These are phyloP conservation scores for Clitoria ternatea DNA, from an alignment of 306 rosid genomes.

Conservation along the genomic window DNA sequence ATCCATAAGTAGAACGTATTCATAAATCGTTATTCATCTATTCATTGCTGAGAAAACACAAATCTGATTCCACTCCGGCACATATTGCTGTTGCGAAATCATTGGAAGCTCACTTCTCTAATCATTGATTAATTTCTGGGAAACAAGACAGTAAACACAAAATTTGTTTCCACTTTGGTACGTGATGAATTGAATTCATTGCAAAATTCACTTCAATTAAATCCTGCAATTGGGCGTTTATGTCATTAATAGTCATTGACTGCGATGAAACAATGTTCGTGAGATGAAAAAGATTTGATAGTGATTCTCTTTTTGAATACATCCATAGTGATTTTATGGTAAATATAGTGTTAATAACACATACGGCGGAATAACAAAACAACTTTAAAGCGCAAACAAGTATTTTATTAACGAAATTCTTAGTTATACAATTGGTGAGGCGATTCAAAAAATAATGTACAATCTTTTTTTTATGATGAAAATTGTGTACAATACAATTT, in stretches of 20 bases:
- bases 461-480: too few relatives aligned
- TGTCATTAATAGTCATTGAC: not conserved
- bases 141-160: not conserved
- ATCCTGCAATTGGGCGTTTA: not conserved
- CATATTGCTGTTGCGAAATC: not conserved
- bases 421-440: too few relatives aligned
- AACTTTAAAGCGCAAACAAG: too few relatives aligned
- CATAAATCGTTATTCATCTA: slow-evolving; percentile 22
- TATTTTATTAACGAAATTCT: too few relatives aligned
- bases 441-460: too few relatives aligned
- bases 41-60: slow-evolving; percentile 19
- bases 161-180: not conserved
- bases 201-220: not conserved
- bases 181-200: not conserved
- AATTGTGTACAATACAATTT: too few relatives aligned
- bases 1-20: slow-evolving; percentile 20
- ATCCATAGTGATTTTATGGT: too few relatives aligned
- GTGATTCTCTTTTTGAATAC: too few relatives aligned
- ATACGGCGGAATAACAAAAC: too few relatives aligned
- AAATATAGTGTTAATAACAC: too few relatives aligned
- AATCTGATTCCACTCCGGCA: slow-evolving; percentile 6
- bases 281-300: too few relatives aligned
- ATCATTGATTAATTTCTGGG: not conserved
- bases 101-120: not conserved
- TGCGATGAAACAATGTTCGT: not conserved